Conservation (phyloP, 2,329 filamentous ascomycete genomes). For the Phyllosticta citrichinensis region DNA sequence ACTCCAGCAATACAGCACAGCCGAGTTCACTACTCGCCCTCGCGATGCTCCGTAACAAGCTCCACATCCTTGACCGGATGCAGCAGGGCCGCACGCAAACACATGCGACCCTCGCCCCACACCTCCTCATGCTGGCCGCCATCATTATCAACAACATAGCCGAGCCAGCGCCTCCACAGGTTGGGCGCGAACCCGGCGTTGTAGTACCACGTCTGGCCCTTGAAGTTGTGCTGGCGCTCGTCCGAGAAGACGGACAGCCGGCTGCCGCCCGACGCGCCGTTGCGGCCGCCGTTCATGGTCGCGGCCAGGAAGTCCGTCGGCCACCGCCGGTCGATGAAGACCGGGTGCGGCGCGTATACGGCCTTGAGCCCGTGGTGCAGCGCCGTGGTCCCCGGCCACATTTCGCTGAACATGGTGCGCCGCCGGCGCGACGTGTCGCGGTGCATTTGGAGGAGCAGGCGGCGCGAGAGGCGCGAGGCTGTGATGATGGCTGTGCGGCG, state of each 20-base stretch:
- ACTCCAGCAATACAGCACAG: not conserved
- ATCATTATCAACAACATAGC: slow-evolving; percentile 42
- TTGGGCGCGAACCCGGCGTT: slow-evolving; percentile 43
- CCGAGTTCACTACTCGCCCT: slow-evolving; percentile 13
- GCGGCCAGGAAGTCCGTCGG: slow-evolving; percentile 43
- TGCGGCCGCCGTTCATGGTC: slow-evolving; percentile 46
- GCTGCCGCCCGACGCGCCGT: slow-evolving; percentile 40
- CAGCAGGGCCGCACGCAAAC: slow-evolving; percentile 37
- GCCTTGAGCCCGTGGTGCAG: slow-evolving; percentile 71
- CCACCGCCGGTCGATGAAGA: slow-evolving; percentile 48
- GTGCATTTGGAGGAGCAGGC: slow-evolving; percentile 63
- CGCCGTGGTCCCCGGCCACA: slow-evolving; percentile 63
- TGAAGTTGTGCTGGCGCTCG: slow-evolving; percentile 44
- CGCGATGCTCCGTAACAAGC: slow-evolving; percentile 34
- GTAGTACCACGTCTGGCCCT: slow-evolving; percentile 45
- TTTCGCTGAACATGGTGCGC: slow-evolving; percentile 68
- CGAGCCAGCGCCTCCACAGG: slow-evolving; percentile 47
- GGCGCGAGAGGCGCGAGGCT: slow-evolving; percentile 55
- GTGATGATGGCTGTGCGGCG: slow-evolving; percentile 64
- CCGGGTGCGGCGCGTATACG: slow-evolving; percentile 52
- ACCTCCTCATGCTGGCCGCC: slow-evolving; percentile 36
- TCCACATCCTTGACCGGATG: slow-evolving; percentile 44
- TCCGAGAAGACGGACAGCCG: slow-evolving; percentile 40
- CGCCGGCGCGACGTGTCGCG: slow-evolving; percentile 58
- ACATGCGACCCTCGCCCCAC: slow-evolving; percentile 39